Base-by-base conservation (phyloP, 2,329 filamentous ascomycete species). In the Verticillium albo-atrum region DNA sequence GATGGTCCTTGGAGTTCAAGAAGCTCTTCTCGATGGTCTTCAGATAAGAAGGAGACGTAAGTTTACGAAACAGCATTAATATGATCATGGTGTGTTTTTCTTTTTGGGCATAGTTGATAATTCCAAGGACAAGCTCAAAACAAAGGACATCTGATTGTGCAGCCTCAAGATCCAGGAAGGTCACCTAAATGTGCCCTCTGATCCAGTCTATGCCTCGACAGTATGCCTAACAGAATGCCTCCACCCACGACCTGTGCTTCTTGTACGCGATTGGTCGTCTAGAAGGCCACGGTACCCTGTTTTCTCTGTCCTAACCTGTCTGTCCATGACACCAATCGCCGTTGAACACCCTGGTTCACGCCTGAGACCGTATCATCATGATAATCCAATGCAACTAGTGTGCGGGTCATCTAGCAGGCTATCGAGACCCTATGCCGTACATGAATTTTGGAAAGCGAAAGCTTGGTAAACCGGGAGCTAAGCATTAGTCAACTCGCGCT, bases 401-500 rank as follows among this genome's bases (percentile, higher is more conserved):
- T 15, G 14, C 17, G 17, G 34, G 34, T 37, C n/a, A 12, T 50
- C n/a, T 50, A 23, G 42, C 42, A 23, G 42, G n/a, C 42, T 50
- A 12, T 23, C 20, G 25, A 23, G 42, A 9, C n/a, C 42, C 42
- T 50, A 50, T 50, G 42, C 42, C 20, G 42, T 14, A 50, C 42
- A 50, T 50, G n/a, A n/a, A 20, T 50, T 25, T 25, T 20, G 42
- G 15, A 37, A 50, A 14, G 20, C 42, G 42, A 50, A 20, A 50
- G 42, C n/a, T 4, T 20, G 10, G 10, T 7, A n/a, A 9, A 20
- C 12, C 5, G 34, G 34, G 6, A 47, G n/a, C n/a, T 25, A 50
- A 23, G 42, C 42, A 23, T 23, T 72, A 64, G 75, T 76, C 34
- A 85, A 74, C 67, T 84, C 81, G 62, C 73, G 77, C 67, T 84